These are phyloP conservation scores for Talaromyces nanjingensis DNA, from an alignment of 495 filamentous ascomycete species.

Conservation along the genomic window DNA sequence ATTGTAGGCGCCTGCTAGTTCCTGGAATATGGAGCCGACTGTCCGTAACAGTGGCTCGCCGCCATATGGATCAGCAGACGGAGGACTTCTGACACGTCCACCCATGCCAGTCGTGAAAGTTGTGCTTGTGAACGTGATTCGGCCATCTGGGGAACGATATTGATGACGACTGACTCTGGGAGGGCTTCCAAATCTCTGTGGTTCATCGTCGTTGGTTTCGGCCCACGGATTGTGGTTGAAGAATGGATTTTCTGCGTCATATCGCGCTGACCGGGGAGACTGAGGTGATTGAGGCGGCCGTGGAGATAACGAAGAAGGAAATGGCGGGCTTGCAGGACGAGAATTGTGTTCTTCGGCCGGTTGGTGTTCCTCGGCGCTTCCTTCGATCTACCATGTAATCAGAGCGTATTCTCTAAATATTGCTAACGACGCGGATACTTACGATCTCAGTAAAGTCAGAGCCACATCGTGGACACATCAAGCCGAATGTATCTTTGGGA, in stretches of 20 bases:
- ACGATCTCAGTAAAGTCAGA: constrained; percentile 81
- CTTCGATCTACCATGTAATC: constrained; percentile 18
- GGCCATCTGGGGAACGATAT: constrained; percentile 40
- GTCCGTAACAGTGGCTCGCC: constrained; percentile 22
- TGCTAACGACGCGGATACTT: constrained; percentile 8
- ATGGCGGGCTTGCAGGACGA: neutral
- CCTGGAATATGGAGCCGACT: constrained; percentile 26
- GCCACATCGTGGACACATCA: constrained; percentile 69
- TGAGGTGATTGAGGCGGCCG: constrained; percentile 3
- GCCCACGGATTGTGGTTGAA: constrained; percentile 33
- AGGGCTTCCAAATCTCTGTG: constrained; percentile 41
- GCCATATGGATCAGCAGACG: neutral
- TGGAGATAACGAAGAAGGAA: neutral
- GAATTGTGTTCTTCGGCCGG: neutral
- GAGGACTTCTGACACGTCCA: constrained; percentile 11
- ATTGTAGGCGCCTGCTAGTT: constrained; percentile 21
- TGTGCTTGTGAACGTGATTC: constrained; percentile 32
- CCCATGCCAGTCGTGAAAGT: constrained; percentile 21
- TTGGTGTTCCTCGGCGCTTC: constrained; percentile 13
- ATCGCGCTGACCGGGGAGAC: neutral
- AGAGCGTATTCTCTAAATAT: constrained; percentile 29
- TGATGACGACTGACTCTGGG: constrained; percentile 38
- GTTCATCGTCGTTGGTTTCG: constrained; percentile 33
- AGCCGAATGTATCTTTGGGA: constrained; percentile 57
- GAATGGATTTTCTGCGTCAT: constrained; percentile 18